Base-by-base conservation (phyloP, 106 monocot species). In the Amphibolis antarctica region DNA sequence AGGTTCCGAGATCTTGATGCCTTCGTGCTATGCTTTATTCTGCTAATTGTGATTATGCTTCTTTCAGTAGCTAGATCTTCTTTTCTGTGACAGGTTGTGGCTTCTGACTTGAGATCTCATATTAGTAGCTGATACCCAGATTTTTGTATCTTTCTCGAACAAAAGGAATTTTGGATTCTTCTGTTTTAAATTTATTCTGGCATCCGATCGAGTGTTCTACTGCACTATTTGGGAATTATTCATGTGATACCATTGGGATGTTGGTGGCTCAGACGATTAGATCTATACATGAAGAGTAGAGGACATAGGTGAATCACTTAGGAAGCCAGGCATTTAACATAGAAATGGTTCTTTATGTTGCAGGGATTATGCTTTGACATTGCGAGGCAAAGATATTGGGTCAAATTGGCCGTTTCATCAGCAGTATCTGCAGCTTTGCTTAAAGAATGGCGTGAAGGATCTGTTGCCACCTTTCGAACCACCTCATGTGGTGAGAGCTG, bases 381-480 rank as follows among this genome's bases (percentile, higher is more conserved):
- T 81, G 31, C 67, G 94, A 71, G 84, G 73, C 64, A 84, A 86
- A 73, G 77, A 78, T 44, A 66, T 86, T 42, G 50, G 52, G 57
- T 62, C 54, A 10, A 86, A 67, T 45, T 96, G 94, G 94, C 94
- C 94, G 15, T 96, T 96, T 62, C 66, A 64, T 36, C 71, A 67
- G 46, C 69, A 84, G 13, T 69, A 57, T n/a, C 54, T 90, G 77
- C 66, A 84, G n/a, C 60, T 80, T 80, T 96, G 81, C 72, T 46
- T 86, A 64, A 81, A 84, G 50, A 64, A 80, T 73, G 89, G 89
- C 28, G 53, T 89, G 66, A 64, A 59, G 47, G 71, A 86, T 70
- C 14, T 79, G 9, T 49, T 96, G 43, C 89, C 94, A 26, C 94
- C 89, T 20, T 84, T 96, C 50, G 81, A 96, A 55, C 86, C 86